Base-by-base conservation (phyloP, 2,329 filamentous ascomycete genomes). In the Tympanopsis confertula region DNA sequence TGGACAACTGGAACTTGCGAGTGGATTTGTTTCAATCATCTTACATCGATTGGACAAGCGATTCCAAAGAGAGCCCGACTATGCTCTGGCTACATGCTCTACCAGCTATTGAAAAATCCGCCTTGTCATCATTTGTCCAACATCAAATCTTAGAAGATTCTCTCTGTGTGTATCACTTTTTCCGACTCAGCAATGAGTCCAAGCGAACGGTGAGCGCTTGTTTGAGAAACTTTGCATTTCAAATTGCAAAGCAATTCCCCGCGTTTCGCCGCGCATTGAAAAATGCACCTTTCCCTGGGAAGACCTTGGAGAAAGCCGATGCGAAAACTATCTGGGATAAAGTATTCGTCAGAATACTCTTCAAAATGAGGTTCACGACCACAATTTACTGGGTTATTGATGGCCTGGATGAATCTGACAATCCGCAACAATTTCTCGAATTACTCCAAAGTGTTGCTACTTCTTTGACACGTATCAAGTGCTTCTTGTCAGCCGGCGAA, bases 91-190 rank as follows among this genome's bases (percentile, higher is more conserved):
- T 52, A 17, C 33, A 42, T 38, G 54, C 39, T 14, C 32, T 32
- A 4, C 45, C 57, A 3, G 57, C 42, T 1, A 49, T 37, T 29
- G 57, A 56, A 3, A 60, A 60, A 32, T 57, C 57, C 2, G 47
- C 57, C 7, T 18, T 53, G 10, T 45, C 52, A 4, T 42, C 52
- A 3, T 50, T 51, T 22, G 50, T 56, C 32, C 41, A 53, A 19
- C 40, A 46, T 30, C 42, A 52, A 7, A 39, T 35, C 19, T 37
- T 44, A n/a, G 13, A 26, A 15, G 43, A 37, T 15, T 15, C 30
- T 13, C 15, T 13, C 4, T 50, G 44, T 41, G 40, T 43, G 4
- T 59, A 53, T 36, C 54, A 47, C 37, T 57, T 54, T 37, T 51
- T 58, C 39, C 41, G 43, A 20, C 50, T 45, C 38, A 45, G 45